Conservation (phyloP, 805 yeast species). For the Candida lessepsii region DNA sequence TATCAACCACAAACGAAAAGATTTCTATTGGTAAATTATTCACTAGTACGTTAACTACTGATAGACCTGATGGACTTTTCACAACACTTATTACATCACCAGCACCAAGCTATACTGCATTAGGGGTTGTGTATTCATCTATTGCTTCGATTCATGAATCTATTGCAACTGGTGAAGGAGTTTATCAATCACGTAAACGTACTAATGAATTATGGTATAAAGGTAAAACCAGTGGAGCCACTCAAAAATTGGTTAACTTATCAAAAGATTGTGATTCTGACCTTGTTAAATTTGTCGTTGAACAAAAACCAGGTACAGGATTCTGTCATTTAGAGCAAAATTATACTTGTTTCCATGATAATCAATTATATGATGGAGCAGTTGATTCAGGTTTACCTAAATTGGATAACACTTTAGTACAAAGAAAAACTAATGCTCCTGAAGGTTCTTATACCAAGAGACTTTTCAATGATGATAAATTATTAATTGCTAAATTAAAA, state of each 20-base stretch:
- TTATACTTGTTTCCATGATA: constrained; percentile 66
- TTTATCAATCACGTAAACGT: constrained; percentile 84
- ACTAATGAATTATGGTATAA: constrained; percentile 89
- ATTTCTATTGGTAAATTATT: constrained; percentile 46
- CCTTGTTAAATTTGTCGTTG: constrained; percentile 81
- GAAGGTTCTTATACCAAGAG: constrained; percentile 94
- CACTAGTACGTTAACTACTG: constrained; percentile 60
- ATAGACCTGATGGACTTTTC: constrained; percentile 81
- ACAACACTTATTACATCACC: constrained; percentile 80
- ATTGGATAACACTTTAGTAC: constrained; percentile 63
- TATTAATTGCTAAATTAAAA: constrained; percentile 81
- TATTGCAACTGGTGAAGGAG: constrained; percentile 78
- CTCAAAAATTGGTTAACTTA: constrained; percentile 68
- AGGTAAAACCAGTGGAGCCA: constrained; percentile 95
- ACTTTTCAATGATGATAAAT: constrained; percentile 70
- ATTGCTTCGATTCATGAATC: constrained; percentile 79
- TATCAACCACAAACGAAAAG: constrained; percentile 22
- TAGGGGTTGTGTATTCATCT: constrained; percentile 92
- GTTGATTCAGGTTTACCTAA: constrained; percentile 61
- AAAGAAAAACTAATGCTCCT: constrained; percentile 70
- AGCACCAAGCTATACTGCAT: constrained; percentile 48
- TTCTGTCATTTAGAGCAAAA: constrained; percentile 85
- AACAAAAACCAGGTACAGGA: constrained; percentile 75
- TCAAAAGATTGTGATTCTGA: constrained; percentile 91
- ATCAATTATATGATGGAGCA: constrained; percentile 44